phyloP scores from a whole-genome alignment of 2,329 filamentous ascomycete species.

The Sodiomyces alkalinus region DNA sequence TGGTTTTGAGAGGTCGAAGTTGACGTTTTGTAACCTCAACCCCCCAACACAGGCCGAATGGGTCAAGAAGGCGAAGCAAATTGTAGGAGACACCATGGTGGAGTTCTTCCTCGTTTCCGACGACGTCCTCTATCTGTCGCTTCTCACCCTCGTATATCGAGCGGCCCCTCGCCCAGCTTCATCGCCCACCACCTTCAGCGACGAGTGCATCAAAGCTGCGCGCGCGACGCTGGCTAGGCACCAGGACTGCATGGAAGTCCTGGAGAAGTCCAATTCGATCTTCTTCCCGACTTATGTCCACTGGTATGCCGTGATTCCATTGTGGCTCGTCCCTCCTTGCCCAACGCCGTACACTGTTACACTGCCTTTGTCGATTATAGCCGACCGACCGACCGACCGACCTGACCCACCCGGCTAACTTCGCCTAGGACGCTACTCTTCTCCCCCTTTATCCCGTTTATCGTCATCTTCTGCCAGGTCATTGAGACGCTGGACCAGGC shows the following conservation, averaged over 20 bases:
- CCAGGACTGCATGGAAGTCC: slow-evolving; percentile 22
- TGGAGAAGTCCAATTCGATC: slow-evolving; percentile 18
- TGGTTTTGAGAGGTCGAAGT: no score
- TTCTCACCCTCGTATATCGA: slow-evolving; percentile 26
- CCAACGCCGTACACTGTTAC: no score
- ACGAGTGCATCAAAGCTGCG: slow-evolving; percentile 25
- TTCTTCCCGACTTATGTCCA: slow-evolving; percentile 25
- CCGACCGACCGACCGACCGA: no score
- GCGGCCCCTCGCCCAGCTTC: slow-evolving; percentile 16
- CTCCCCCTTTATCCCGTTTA: slow-evolving; percentile 37
- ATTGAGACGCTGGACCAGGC: slow-evolving; percentile 27
- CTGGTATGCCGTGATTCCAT: slow-evolving; percentile 23
- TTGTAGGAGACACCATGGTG: slow-evolving; percentile 15
- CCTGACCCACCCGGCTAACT: neutral
- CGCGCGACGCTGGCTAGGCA: slow-evolving; percentile 24
- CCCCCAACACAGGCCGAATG: no score
- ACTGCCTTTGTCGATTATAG: no score
- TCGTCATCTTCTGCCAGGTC: slow-evolving; percentile 34
- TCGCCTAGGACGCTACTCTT: slow-evolving; percentile 26
- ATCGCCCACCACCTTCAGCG: slow-evolving; percentile 20
- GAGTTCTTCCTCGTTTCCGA: slow-evolving; percentile 21
- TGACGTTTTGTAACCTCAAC: no score
- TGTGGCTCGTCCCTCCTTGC: neutral
- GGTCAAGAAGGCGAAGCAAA: slow-evolving; percentile 1
- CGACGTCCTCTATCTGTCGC: slow-evolving; percentile 24